These are phyloP conservation scores for Pichia kluyveri DNA, from an alignment of 805 yeast genomes.

Conservation along the genomic window DNA sequence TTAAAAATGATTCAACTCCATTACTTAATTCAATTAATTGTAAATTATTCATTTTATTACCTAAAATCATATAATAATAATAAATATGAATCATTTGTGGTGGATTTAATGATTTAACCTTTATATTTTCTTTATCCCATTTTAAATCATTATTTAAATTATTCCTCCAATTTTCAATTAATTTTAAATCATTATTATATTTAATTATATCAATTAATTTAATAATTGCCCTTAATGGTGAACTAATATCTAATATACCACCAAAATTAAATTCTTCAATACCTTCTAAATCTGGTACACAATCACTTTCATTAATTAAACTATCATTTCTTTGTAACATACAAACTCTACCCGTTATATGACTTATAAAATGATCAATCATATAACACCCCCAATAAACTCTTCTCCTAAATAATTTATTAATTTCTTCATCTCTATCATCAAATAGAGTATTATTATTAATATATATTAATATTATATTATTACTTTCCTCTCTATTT, in stretches of 20 bases:
- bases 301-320: slow-evolving; percentile 49
- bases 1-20: not conserved
- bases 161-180: slow-evolving; percentile 34
- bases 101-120: slow-evolving; percentile 35
- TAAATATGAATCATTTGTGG: slow-evolving; percentile 41
- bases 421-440: slow-evolving; percentile 12
- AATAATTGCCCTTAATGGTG: slow-evolving; percentile 34
- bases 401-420: slow-evolving; percentile 40
- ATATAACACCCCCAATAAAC: slow-evolving; percentile 61
- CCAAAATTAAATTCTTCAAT: slow-evolving; percentile 48
- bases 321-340: slow-evolving; percentile 47
- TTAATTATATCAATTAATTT: slow-evolving; percentile 29
- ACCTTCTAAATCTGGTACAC: slow-evolving; percentile 52
- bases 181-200: slow-evolving; percentile 24
- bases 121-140: slow-evolving; percentile 38
- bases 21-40: not conserved
- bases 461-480: too few relatives aligned
- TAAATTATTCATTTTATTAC: not conserved
- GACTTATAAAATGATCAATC: slow-evolving; percentile 55
- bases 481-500: slow-evolving; percentile 55
- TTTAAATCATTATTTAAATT: slow-evolving; percentile 38
- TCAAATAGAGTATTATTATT: too few relatives aligned
- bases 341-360: slow-evolving; percentile 51
- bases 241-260: slow-evolving; percentile 29
- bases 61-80: slow-evolving; percentile 43